Evolutionary conservation across 768 basidiomycete species (phyloP), one percentile per base, ranked within the genome.

Genomic region (Tylopilus plumbeoviolaceoides): DNA sequence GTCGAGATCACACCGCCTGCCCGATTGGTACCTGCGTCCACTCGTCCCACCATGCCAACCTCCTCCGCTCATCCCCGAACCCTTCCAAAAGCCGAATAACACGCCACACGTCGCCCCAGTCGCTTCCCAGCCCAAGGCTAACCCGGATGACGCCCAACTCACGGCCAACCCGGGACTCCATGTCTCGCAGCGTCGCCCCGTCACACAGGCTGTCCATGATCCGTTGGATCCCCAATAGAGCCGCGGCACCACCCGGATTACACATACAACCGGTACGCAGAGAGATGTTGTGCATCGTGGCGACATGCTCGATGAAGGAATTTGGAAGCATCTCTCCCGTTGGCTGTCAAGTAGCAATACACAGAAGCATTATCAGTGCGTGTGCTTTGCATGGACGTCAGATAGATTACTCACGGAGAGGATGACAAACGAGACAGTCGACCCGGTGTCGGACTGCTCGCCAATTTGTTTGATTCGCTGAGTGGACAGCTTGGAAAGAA

Each of bases 261-360:
- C 91, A 93, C 81, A 91, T 85, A 66, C 90, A 93, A 0, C 90
- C 90, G 3, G 89, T 89, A 40, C 90, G 83, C 30, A 92, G 70
- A 17, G 89, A 90, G 52, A 92, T 84, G 47, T 76, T 79, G 57
- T 79, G 75, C 48, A 69, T 73, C 17, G 83, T 76, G 14, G 89
- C 87, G 1, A 84, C 76, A 59, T 84, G 74, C 62, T 88, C 87
- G 60, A 91, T 76, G 68, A 89, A 89, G 3, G 82, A 82, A 56
- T 85, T 84, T 0, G 88, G 81, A 5, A 89, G 70, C 73, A 84
- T 79, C 39, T 82, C 78, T 15, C 86, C 87, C 9, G 73, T 70
- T 23, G 87, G 80, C 87, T 90, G 62, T n/a, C 38, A 18, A 36
- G n/a, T 5, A 1, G 7, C 11, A 17, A 36, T 11, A 17, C 35